Evolutionary conservation across 1,139 yeast species (phyloP), one percentile per base, ranked within the genome.

Genomic region (Yamadazyma diospyri): DNA sequence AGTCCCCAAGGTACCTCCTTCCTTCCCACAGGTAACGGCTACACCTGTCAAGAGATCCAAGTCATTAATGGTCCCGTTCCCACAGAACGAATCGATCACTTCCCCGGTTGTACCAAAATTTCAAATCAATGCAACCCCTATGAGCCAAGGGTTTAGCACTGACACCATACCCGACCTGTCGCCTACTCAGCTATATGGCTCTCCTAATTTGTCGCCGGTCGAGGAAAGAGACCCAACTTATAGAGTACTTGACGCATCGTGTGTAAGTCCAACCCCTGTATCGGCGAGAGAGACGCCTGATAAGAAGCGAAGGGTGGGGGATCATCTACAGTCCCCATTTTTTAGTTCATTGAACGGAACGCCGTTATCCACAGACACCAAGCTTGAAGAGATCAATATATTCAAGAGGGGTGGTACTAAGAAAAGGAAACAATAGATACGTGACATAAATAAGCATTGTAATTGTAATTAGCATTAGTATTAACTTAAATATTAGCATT

Each of bases 281-380:
- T 25, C 25, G 9, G 34, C 30, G 3, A 32, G 37, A 16, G 32
- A 37, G 6, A 55, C 63, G 1, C 60, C 62, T 6, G 31, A 33
- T 16, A 22, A 38, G 11, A 38, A 35, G 25, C 34, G 32, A 8
- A 34, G 49, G 34, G 72, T 71, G 1, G 71, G 71, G 2, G 66
- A 61, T 3, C 49, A 58, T 1, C 33, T 57, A 4, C 47, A 42
- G 27, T 60, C 70, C 1, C 68, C 70, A 4, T 59, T 61, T 32
- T 59, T 48, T 37, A 50, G 45, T 22, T 43, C 58, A 10, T 36
- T 54, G n/a, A 40, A 48, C 26, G 59, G 57, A 1, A 51, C 60
- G 2, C 57, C 59, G 4, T 33, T 40, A 4, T 25, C 29, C n/a
- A 16, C 9, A 10, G 16, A 18, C 16, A 18, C 11, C 15, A 21